Evolutionary conservation across 2,329 filamentous ascomycete genomes (phyloP).

Genomic region (Fusarium concolor): DNA sequence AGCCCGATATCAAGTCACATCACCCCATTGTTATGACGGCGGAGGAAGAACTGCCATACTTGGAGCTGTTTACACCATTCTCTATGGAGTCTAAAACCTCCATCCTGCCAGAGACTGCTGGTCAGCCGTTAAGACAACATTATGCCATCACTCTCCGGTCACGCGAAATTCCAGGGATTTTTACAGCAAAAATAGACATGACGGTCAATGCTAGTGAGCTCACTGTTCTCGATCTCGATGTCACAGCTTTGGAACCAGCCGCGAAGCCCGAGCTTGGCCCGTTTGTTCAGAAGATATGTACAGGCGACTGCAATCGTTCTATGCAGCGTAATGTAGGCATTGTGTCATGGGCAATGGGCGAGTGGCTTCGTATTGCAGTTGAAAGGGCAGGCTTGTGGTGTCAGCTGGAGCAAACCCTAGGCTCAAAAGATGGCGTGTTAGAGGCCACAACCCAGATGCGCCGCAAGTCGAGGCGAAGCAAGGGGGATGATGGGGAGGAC

Average conservation of each 20-base stretch:
- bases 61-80: conserved; percentile 78
- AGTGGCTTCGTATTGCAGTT: conserved; percentile 72
- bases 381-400: conserved; percentile 73
- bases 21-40: conserved; percentile 72
- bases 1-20: conserved; percentile 67
- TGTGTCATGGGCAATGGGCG: conserved; percentile 74
- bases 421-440: conserved; percentile 46
- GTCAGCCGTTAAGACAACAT: conserved; percentile 59
- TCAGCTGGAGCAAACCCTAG: conserved; percentile 62
- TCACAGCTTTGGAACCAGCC: conserved; percentile 67
- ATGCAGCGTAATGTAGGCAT: conserved; percentile 68
- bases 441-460: conserved; percentile 43
- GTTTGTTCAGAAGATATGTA: conserved; percentile 60
- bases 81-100: conserved; percentile 67
- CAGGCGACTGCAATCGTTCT: conserved; percentile 55
- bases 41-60: conserved; percentile 73
- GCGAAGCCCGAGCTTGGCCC: conserved; percentile 69
- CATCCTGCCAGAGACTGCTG: conserved; percentile 53
- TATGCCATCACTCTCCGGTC: conserved; percentile 66
- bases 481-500: conserved; percentile 41
- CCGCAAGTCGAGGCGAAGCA: conserved; percentile 35
- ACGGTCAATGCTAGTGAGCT: conserved; percentile 66
- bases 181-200: conserved; percentile 68
- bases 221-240: conserved; percentile 62
- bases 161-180: conserved; percentile 60